Evolutionary conservation across 495 filamentous ascomycete genomes (phyloP).

Genomic region (Penicillium cosmopolitanum): DNA sequence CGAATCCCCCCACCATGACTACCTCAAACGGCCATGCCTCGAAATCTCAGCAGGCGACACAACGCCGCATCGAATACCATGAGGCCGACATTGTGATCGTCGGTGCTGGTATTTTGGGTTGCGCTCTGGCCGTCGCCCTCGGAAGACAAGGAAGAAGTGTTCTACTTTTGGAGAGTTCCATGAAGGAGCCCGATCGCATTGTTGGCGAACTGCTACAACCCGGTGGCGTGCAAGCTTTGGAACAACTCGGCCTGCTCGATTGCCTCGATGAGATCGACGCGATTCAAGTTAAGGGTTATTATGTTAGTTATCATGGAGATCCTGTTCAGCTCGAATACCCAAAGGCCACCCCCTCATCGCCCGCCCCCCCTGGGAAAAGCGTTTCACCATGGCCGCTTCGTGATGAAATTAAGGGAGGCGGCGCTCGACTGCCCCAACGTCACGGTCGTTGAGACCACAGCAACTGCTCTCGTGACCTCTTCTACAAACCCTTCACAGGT

Average conservation of each 20-base stretch:
- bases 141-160: slow-evolving; percentile 90
- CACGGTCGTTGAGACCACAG: slow-evolving; percentile 74
- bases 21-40: slow-evolving; percentile 20
- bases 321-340: slow-evolving; percentile 80
- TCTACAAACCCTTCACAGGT: slow-evolving; percentile 62
- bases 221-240: slow-evolving; percentile 81
- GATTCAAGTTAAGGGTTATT: slow-evolving; percentile 79
- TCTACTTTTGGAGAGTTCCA: slow-evolving; percentile 82
- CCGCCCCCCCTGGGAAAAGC: slow-evolving; percentile 66
- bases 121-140: slow-evolving; percentile 81
- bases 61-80: slow-evolving; percentile 55
- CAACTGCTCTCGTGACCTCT: slow-evolving; percentile 61
- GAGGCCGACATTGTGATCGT: slow-evolving; percentile 83
- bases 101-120: slow-evolving; percentile 88
- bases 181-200: slow-evolving; percentile 95
- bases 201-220: slow-evolving; percentile 96
- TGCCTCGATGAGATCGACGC: slow-evolving; percentile 92
- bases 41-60: slow-evolving; percentile 36
- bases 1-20: slow-evolving; percentile 24
- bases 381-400: slow-evolving; percentile 87
- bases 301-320: slow-evolving; percentile 80
- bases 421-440: slow-evolving; percentile 70
- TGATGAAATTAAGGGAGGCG: slow-evolving; percentile 71
- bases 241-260: slow-evolving; percentile 74
- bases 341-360: slow-evolving; percentile 31